Conservation (phyloP, 345 rosid genomes). For the Hibiscus trionum region DNA sequence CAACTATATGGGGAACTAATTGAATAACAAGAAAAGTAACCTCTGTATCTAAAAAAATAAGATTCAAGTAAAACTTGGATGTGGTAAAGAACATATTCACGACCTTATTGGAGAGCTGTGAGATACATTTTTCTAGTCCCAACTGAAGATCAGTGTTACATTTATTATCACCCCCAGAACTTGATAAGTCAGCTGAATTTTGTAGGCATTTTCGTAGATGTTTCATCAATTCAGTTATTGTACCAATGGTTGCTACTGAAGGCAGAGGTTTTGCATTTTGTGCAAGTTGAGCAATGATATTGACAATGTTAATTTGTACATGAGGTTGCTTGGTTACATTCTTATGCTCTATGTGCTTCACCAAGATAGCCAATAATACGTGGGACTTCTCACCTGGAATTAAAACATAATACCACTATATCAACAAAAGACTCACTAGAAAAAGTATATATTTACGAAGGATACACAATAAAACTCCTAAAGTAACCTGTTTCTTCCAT, state of each 20-base stretch:
- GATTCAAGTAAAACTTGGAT: conserved; percentile 1
- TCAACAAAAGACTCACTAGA: background rate
- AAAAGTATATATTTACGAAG: background rate
- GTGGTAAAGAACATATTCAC: conserved; percentile 6
- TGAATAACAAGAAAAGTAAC: background rate
- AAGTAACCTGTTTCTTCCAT: conserved; percentile 77
- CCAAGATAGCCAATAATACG: conserved; percentile 54
- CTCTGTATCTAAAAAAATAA: background rate
- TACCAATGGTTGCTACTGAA: conserved; percentile 53
- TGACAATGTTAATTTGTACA: conserved; percentile 53
- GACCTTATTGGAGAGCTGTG: conserved; percentile 67
- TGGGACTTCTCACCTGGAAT: conserved; percentile 68
- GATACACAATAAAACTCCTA: background rate
- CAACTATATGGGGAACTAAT: background rate
- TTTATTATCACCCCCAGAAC: conserved; percentile 31
- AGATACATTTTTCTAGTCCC: conserved; percentile 73
- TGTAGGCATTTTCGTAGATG: conserved; percentile 74
- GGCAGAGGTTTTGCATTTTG: conserved; percentile 56
- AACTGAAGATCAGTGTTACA: conserved; percentile 49
- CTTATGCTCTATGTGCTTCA: conserved; percentile 95
- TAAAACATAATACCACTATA: conserved; percentile 16
- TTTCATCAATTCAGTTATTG: conserved; percentile 68
- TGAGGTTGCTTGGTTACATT: conserved; percentile 51
- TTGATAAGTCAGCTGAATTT: conserved; percentile 42
- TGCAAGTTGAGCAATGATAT: conserved; percentile 50